Evolutionary conservation across 495 filamentous ascomycete genomes (phyloP).

Genomic region (Glutinoglossum americanum): DNA sequence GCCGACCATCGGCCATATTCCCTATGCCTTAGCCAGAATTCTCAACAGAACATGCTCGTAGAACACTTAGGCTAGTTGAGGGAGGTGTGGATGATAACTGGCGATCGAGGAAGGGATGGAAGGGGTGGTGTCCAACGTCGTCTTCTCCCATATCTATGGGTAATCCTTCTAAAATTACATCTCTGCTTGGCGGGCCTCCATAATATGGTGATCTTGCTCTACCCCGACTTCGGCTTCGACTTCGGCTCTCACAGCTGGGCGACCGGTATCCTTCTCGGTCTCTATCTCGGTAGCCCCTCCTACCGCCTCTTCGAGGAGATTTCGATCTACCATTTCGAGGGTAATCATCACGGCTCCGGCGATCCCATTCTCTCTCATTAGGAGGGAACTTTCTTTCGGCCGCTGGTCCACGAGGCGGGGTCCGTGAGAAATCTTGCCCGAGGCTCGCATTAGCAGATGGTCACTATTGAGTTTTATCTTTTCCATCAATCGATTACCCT

Average conservation of each 20-base stretch:
- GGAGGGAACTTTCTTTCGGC: slow-evolving; percentile 5
- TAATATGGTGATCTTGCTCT: slow-evolving; percentile 20
- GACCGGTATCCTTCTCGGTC: slow-evolving; percentile 35
- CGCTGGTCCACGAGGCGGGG: slow-evolving; percentile 12
- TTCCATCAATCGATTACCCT: slow-evolving; percentile 11
- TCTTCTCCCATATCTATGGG: slow-evolving; percentile 37
- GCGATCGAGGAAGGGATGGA: slow-evolving; percentile 6
- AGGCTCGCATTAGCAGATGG: slow-evolving; percentile 12
- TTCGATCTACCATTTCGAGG: slow-evolving; percentile 19
- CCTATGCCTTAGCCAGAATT: slow-evolving; percentile 26
- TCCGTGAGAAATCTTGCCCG: slow-evolving; percentile 13
- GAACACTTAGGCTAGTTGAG: slow-evolving; percentile 5
- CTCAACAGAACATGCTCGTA: slow-evolving; percentile 5
- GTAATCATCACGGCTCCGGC: slow-evolving; percentile 16
- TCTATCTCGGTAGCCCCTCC: slow-evolving; percentile 29
- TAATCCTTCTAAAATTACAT: slow-evolving; percentile 41
- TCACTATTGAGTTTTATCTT: slow-evolving; percentile 1
- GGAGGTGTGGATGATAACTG: not conserved
- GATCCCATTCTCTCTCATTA: slow-evolving; percentile 7
- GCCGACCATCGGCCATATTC: slow-evolving; percentile 15
- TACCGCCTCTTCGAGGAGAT: slow-evolving; percentile 19
- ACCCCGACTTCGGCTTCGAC: slow-evolving; percentile 23
- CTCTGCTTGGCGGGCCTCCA: slow-evolving; percentile 30
- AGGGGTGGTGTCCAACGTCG: slow-evolving; percentile 33
- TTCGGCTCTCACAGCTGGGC: slow-evolving; percentile 20